Evolutionary conservation across 179 eudicot species (phyloP).

Genomic region (Spinacia oleracea): DNA sequence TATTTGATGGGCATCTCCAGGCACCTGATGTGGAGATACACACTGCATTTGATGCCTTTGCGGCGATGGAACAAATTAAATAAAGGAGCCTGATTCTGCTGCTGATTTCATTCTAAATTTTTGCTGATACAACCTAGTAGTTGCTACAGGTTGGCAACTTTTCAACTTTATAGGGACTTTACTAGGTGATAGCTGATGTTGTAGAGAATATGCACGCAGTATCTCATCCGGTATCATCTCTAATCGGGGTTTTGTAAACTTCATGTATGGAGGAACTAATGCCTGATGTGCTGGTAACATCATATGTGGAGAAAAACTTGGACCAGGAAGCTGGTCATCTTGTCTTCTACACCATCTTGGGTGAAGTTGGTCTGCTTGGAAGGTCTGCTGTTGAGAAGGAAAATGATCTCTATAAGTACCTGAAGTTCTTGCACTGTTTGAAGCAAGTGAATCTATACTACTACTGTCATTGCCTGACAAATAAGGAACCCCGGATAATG

Average conservation of each 20-base stretch:
- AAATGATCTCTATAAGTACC: conserved; percentile 21
- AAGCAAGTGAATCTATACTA: conserved; percentile 29
- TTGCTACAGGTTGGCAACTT: conserved; percentile 22
- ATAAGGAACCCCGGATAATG: conserved; percentile 26
- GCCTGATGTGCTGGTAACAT: conserved; percentile 23
- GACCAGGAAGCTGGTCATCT: conserved; percentile 15
- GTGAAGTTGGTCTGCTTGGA: conserved; percentile 16
- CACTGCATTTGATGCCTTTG: too few species aligned
- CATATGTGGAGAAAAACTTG: too few species aligned
- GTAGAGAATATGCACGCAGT: conserved; percentile 23
- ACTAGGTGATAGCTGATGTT: conserved; percentile 11
- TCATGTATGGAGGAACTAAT: conserved; percentile 27
- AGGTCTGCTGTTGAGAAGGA: conserved; percentile 21
- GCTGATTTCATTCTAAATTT: conserved; percentile 21
- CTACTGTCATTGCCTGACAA: conserved; percentile 16
- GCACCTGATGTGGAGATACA: conserved; percentile 21
- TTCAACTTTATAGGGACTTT: conserved; percentile 10
- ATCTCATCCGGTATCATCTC: conserved; percentile 26
- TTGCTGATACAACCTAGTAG: conserved; percentile 25
- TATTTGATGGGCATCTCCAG: conserved; percentile 21
- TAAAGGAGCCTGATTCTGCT: conserved; percentile 21
- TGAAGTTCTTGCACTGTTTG: conserved; percentile 24
- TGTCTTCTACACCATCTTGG: conserved; percentile 11
- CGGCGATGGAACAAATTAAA: too few species aligned
- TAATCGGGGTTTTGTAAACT: conserved; percentile 33